Base-by-base conservation (phyloP, 257 asterid genomes). In the Anisodus tanguticus region DNA sequence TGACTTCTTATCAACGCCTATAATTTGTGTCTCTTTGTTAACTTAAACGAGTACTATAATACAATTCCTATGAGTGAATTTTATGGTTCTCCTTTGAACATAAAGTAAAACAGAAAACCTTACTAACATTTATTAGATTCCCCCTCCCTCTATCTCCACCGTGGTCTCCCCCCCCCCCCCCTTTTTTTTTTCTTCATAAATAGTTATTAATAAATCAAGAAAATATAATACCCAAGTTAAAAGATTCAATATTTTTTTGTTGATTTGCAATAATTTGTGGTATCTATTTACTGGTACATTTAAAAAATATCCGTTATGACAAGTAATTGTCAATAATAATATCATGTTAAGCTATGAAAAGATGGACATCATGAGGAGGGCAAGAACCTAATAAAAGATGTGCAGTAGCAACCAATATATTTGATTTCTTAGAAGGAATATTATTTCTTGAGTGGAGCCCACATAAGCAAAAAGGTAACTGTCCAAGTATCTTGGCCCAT, bases 401-500 rank as follows among this genome's bases (percentile, higher is more conserved):
- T 41, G 31, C 35, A 13, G 47, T 59, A 59, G 53, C 53, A 8
- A 70, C 54, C n/a, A 70, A 12, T 8, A 41, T 37, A 16, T 17
- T 43, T 80, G 31, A 19, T 41, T 79, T 15, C n/a, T 17, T 2
- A 10, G n/a, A 35, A 37, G 19, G 54, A 79, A 79, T 35, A 57
- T 79, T 3, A 60, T n/a, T 80, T 80, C 13, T 8, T 64, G 57
- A 80, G 70, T 60, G 83, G 72, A 47, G 5, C 83, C 83, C 54
- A 60, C 83, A 43, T 60, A 37, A 26, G 19, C 45, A 31, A 39
- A 80, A 74, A 74, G 83, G 54, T 60, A 16, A 80, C 22, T 74
- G 71, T 60, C 83, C 83, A 60, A 80, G 83, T 43, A 80, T 80
- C 45, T 80, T 59, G 55, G 72, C 83, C 82, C 72, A 80, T 80